These are phyloP conservation scores for Syncephalastrum racemosum DNA, from an alignment of 371 early-diverging fungal species.

Conservation along the genomic window DNA sequence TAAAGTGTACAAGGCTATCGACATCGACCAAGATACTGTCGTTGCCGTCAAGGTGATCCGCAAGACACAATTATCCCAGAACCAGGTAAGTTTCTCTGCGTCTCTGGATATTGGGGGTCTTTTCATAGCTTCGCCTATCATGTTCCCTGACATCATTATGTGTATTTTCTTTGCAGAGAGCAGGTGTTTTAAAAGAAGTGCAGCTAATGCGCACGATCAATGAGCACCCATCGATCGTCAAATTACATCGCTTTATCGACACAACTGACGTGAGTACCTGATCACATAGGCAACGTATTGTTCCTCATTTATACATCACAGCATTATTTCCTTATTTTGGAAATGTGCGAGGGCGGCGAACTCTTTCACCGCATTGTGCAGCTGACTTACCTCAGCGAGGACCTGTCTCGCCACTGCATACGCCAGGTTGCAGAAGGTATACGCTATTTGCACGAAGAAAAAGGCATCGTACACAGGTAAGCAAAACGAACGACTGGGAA, in stretches of 20 bases:
- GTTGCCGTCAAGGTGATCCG: constrained; percentile 80
- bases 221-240: constrained; percentile 77
- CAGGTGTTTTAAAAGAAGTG: constrained; percentile 84
- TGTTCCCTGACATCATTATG: too few species aligned
- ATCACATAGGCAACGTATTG: neutral
- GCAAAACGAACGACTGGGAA: neutral
- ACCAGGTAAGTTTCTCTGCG: constrained; percentile 12
- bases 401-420: constrained; percentile 78
- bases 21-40: constrained; percentile 43
- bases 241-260: constrained; percentile 68
- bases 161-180: constrained; percentile 44
- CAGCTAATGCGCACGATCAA: constrained; percentile 77
- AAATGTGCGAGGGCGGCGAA: constrained; percentile 86
- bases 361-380: constrained; percentile 83
- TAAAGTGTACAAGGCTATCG: constrained; percentile 70
- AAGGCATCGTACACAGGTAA: constrained; percentile 85
- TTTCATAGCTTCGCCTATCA: too few species aligned
- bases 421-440: constrained; percentile 89
- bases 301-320: constrained; percentile 7
- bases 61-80: constrained; percentile 41
- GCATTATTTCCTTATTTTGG: constrained; percentile 78
- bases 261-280: constrained; percentile 53
- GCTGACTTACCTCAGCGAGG: constrained; percentile 79
- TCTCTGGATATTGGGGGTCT: too few species aligned
- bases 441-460: constrained; percentile 84